phyloP scores from a whole-genome alignment of 352 stramenopile genomes.

The Phytophthora brassicae region DNA sequence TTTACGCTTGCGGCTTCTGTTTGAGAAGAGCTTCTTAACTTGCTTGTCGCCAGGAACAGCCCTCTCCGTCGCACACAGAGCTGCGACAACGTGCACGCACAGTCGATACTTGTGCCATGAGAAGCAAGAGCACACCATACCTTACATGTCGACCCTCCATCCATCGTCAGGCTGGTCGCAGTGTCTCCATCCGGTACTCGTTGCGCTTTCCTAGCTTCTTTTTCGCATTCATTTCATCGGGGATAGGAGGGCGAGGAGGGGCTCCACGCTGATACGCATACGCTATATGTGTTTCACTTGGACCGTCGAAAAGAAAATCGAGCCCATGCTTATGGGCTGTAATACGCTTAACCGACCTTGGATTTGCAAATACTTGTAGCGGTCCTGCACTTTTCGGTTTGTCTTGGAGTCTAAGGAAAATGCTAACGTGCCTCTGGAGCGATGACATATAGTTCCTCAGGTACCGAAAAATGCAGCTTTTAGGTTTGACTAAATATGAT shows the following conservation, averaged over 20 bases:
- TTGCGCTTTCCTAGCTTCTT: slow-evolving; percentile 5
- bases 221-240: background rate
- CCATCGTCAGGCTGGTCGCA: background rate
- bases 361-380: background rate
- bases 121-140: background rate
- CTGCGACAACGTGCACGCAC: background rate
- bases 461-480: too few species aligned
- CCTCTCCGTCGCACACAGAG: background rate
- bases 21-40: background rate
- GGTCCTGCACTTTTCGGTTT: slow-evolving; percentile 8
- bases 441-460: background rate
- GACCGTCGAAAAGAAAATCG: slow-evolving; percentile 1
- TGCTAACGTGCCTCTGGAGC: background rate
- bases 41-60: background rate
- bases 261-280: slow-evolving; percentile 8
- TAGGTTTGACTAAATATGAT: too few species aligned
- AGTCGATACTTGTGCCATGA: slow-evolving; percentile 7
- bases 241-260: background rate
- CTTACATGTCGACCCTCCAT: slow-evolving; percentile 5
- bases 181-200: slow-evolving; percentile 3
- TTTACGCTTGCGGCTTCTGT: background rate
- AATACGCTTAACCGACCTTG: slow-evolving; percentile 3
- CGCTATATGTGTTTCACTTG: background rate
- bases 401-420: slow-evolving; percentile 6
- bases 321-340: slow-evolving; percentile 8